These are phyloP conservation scores for Periconia digitata DNA, from an alignment of 2,329 filamentous ascomycete species.

Conservation along the genomic window DNA sequence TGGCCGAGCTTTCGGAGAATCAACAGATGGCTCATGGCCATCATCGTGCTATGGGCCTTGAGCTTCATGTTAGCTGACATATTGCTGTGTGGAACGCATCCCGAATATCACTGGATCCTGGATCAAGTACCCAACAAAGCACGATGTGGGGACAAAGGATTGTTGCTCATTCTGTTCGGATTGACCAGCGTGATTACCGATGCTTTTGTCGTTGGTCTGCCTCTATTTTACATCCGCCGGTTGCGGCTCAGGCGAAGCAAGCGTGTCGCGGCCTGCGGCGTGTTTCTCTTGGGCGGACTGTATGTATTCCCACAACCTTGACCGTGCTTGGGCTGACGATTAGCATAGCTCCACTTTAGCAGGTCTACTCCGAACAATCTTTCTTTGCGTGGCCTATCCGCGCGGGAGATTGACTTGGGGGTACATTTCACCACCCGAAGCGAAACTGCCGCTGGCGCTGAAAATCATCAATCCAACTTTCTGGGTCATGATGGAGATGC, in stretches of 20 bases:
- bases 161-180: conserved; percentile 4
- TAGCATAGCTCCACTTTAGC: neutral
- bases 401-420: neutral
- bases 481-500: conserved; percentile 13
- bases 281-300: neutral
- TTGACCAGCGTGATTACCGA: conserved; percentile 3
- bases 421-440: neutral
- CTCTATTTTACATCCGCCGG: neutral
- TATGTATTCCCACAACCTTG: neutral
- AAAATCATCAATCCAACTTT: conserved; percentile 11
- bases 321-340: neutral
- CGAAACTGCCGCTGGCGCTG: conserved; percentile 2
- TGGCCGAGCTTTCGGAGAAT: neutral
- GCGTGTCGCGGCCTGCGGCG: neutral
- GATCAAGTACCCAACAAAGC: neutral
- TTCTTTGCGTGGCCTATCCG: neutral
- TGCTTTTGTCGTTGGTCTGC: neutral
- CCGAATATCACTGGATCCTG: neutral
- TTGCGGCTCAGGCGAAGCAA: neutral
- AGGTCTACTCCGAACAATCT: neutral
- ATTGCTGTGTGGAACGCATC: neutral
- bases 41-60: neutral
- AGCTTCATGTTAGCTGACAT: neutral
- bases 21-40: neutral
- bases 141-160: conserved; percentile 1